Base-by-base conservation (phyloP, 2,329 filamentous ascomycete species). In the Myrmaecium sp. region DNA sequence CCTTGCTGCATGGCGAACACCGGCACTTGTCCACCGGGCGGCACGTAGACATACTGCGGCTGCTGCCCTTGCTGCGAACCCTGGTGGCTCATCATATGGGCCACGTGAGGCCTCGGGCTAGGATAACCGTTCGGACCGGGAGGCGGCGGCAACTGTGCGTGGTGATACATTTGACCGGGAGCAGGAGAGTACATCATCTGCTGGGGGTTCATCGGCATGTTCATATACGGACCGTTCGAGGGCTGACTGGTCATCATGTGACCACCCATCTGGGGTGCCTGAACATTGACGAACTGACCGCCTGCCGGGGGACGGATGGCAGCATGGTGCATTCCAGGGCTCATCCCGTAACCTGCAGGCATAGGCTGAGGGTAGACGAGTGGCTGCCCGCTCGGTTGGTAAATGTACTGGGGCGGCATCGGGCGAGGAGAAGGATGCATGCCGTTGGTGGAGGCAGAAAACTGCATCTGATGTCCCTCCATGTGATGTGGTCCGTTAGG, bases 41-140 rank as follows among this genome's bases (percentile, higher is more conserved):
- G 78, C 74, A 84, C 80, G 36, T 60, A 65, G 68, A 77, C 60
- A 67, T 69, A 42, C 58, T 71, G 59, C 25, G 62, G 60, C 30
- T 62, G 61, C 46, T 91, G 82, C 21, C 84, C 83, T 49, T 92
- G 84, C 44, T 94, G 86, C 15, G 84, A 94, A 29, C 81, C 81
- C 55, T 93, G 82, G 38, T 84, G 84, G 42, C 75, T 79, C 86
- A 95, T 95, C 74, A 91, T 82, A 2, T 81, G 75, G 8, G 89
- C 81, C 12, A 35, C 46, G 25, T 74, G 73, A 25, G 83, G 70
- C 30, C 81, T 74, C 1, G 86, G 86, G 46, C 86, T 94, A n/a
- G 82, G 79, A 44, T 80, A 93, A 10, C 82, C 81, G 39, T 74
- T 78, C 5, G 69, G 63, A 22, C 69, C 78, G 12, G 75, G 69